Evolutionary conservation across 2,329 filamentous ascomycete species (phyloP).

Genomic region (Pseudogymnoascus sp.): DNA sequence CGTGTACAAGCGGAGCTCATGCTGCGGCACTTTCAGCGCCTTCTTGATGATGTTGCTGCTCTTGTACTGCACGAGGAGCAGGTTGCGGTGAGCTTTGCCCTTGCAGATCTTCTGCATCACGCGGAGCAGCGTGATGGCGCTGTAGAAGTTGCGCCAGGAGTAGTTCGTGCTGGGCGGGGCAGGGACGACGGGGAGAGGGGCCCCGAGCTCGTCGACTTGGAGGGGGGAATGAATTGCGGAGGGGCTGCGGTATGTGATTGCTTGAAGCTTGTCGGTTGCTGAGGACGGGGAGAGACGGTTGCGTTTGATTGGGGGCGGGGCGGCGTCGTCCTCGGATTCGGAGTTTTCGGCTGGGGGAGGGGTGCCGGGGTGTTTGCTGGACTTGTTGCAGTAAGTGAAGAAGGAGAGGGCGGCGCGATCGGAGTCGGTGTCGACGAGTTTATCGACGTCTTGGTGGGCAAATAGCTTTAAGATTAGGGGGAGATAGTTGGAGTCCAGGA

Average conservation of each 20-base stretch:
- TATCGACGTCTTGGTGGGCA: conserved; percentile 88
- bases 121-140: conserved; percentile 88
- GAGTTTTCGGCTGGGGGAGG: conserved; percentile 22
- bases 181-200: conserved; percentile 65
- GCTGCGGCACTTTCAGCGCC: conserved; percentile 83
- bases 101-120: conserved; percentile 98
- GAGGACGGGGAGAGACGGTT: conserved; percentile 33
- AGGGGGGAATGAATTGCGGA: conserved; percentile 21
- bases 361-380: conserved; percentile 44
- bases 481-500: conserved; percentile 92
- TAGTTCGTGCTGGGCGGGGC: conserved; percentile 77
- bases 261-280: conserved; percentile 27
- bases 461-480: conserved; percentile 89
- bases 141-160: conserved; percentile 92
- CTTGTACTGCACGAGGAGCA: conserved; percentile 93
- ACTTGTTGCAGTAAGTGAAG: conserved; percentile 79
- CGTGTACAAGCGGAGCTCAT: conserved; percentile 82
- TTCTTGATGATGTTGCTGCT: conserved; percentile 88
- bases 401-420: conserved; percentile 82
- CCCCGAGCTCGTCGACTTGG: conserved; percentile 71
- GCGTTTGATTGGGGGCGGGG: conserved; percentile 73
- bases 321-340: conserved; percentile 62
- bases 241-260: conserved; percentile 22
- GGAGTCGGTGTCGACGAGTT: conserved; percentile 77
- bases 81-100: conserved; percentile 87